A percentile compares a stretch with the other conserved stretches of the same genome.
Conservation (phyloP, 2,329 filamentous ascomycete genomes). For the Scedosporium dehoogii region DNA sequence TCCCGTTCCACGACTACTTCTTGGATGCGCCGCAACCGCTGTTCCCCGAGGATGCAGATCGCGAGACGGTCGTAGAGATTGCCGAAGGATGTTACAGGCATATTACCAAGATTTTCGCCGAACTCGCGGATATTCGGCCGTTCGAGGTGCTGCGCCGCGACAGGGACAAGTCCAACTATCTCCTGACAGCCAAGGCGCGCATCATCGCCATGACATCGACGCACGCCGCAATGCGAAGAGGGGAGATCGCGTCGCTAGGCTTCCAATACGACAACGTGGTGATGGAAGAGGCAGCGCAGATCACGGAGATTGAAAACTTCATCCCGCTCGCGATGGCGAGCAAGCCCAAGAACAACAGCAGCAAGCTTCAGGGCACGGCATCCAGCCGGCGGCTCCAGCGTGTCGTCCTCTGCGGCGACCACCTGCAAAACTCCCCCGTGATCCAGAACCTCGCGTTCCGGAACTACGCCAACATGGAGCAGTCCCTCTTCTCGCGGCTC, state of each 20-base stretch:
- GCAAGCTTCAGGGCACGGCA: neutral
- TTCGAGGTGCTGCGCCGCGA: slow-evolving; percentile 88
- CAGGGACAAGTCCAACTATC: slow-evolving; percentile 90
- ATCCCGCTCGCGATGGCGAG: slow-evolving; percentile 82
- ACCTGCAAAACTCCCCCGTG: slow-evolving; percentile 92
- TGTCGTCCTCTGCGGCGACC: slow-evolving; percentile 87
- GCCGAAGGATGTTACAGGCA: slow-evolving; percentile 80
- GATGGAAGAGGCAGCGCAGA: slow-evolving; percentile 97
- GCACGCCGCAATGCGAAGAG: slow-evolving; percentile 86
- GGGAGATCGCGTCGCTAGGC: slow-evolving; percentile 82
- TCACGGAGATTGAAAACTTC: slow-evolving; percentile 96
- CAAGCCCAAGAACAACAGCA: slow-evolving; percentile 46
- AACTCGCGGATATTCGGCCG: slow-evolving; percentile 84
- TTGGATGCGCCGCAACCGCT: slow-evolving; percentile 77
- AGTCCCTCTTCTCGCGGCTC: slow-evolving; percentile 86
- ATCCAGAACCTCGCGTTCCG: slow-evolving; percentile 91
- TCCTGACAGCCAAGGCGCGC: slow-evolving; percentile 89
- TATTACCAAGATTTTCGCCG: slow-evolving; percentile 80
- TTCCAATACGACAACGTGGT: slow-evolving; percentile 97
- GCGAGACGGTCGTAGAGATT: slow-evolving; percentile 62
- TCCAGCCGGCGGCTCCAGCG: slow-evolving; percentile 62
- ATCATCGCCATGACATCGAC: slow-evolving; percentile 99
- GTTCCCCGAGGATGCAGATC: slow-evolving; percentile 57
- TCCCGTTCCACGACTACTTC: slow-evolving; percentile 87
- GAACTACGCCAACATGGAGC: slow-evolving; percentile 91